Percentiles rank a stretch among this genome's conserved stretches.
Conservation (phyloP, 306 rosid genomes). For the Sindora glabra region DNA sequence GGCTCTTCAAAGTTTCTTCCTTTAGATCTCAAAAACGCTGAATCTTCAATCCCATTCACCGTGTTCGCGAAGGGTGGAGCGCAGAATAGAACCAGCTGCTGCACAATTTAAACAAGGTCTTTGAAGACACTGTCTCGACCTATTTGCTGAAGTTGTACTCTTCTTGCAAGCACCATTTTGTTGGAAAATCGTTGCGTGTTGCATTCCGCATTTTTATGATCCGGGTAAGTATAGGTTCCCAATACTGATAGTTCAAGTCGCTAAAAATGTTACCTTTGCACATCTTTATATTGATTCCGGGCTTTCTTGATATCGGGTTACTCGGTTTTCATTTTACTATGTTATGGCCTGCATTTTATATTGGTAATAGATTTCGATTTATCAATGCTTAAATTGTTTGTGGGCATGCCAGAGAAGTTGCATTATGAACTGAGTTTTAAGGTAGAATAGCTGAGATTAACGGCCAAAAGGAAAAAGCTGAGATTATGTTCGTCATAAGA, state of each 20-base stretch:
- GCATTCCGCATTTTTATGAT: constrained; percentile 8
- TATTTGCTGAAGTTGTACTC: no score
- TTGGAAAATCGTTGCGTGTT: no score
- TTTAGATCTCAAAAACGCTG: constrained; percentile 24
- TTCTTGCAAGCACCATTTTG: no score
- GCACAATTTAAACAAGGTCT: neutral
- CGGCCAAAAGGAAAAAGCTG: no score
- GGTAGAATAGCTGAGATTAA: no score
- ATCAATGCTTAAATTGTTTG: neutral
- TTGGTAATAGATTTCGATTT: neutral
- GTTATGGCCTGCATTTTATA: neutral
- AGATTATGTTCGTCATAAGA: no score
- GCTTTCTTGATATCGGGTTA: neutral
- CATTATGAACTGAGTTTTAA: constrained; percentile 8
- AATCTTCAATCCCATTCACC: constrained; percentile 13
- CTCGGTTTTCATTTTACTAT: neutral
- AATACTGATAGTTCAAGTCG: neutral
- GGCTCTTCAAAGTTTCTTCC: neutral
- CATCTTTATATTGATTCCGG: neutral
- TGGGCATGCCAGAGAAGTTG: neutral
- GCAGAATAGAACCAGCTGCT: neutral
- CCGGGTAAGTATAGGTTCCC: constrained; percentile 16
- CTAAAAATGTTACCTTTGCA: constrained; percentile 18
- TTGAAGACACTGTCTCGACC: no score
- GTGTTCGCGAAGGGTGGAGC: neutral